Evolutionary conservation across 768 basidiomycete species (phyloP).

Genomic region (Kwoniella botswanensis): DNA sequence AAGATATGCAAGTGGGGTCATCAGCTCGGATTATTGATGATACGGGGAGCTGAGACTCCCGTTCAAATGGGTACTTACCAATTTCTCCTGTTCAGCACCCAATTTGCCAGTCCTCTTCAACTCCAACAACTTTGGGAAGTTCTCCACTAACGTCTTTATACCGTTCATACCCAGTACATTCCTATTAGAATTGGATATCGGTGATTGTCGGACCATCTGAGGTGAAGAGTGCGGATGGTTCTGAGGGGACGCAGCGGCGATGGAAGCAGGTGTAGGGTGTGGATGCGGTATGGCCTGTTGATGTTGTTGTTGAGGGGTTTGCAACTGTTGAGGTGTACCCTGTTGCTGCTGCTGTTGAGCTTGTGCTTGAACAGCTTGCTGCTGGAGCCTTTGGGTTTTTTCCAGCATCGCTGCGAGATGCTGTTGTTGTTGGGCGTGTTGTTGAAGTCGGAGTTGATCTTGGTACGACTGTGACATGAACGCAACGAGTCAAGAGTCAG

Average conservation of each 20-base stretch:
- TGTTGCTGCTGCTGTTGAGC: constrained; percentile 28
- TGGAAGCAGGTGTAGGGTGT: constrained; percentile 24
- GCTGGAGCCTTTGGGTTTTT: constrained; percentile 29
- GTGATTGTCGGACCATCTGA: constrained; percentile 24
- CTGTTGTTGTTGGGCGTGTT: constrained; percentile 36
- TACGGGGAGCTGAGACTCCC: too few relatives aligned
- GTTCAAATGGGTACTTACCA: constrained; percentile 30
- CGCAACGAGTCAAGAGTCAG: constrained; percentile 2
- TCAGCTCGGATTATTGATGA: too few relatives aligned
- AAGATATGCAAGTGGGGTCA: too few relatives aligned
- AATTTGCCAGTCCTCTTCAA: constrained; percentile 36
- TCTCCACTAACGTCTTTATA: constrained; percentile 38
- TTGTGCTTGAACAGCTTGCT: constrained; percentile 29
- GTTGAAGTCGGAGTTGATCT: constrained; percentile 29
- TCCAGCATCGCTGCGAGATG: constrained; percentile 30
- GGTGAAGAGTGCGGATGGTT: constrained; percentile 19
- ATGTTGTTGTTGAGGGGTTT: constrained; percentile 18
- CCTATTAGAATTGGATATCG: neutral
- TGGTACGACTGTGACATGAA: constrained; percentile 9
- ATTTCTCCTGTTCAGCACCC: constrained; percentile 37
- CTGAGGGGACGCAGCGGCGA: constrained; percentile 24
- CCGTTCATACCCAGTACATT: constrained; percentile 13
- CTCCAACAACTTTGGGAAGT: constrained; percentile 44
- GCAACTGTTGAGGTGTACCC: constrained; percentile 5
- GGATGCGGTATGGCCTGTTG: constrained; percentile 17